These are phyloP conservation scores for Acer campestre DNA, from an alignment of 345 rosid genomes.

Conservation along the genomic window DNA sequence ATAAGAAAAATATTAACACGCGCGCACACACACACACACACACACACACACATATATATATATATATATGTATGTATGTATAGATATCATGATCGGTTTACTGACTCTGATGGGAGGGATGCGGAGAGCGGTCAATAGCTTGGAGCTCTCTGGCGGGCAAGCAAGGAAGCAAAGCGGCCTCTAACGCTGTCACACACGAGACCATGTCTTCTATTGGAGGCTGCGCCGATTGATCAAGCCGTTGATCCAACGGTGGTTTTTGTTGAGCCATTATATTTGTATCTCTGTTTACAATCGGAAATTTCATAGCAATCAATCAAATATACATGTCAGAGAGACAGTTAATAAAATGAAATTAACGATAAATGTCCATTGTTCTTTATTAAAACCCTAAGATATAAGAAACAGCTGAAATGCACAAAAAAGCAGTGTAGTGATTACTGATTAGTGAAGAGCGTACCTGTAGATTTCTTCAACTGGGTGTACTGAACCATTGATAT, in stretches of 20 bases:
- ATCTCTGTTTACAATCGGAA: background rate
- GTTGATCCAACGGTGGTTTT: conserved; percentile 26
- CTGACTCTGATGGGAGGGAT: conserved; percentile 95
- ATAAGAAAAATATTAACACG: background rate
- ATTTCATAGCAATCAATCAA: background rate
- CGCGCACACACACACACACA: too few species aligned
- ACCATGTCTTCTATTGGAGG: conserved; percentile 64
- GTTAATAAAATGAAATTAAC: background rate
- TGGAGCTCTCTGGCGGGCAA: conserved; percentile 98
- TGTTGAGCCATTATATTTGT: conserved; percentile 14
- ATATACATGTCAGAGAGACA: background rate
- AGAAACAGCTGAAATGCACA: too few species aligned
- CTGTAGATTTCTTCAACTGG: too few species aligned
- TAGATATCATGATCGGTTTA: background rate
- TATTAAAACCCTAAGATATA: too few species aligned
- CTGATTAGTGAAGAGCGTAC: too few species aligned
- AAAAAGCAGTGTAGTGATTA: too few species aligned
- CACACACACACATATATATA: too few species aligned
- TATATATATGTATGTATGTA: background rate
- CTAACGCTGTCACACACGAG: conserved; percentile 75
- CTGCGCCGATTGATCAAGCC: conserved; percentile 39
- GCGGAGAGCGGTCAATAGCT: conserved; percentile 94
- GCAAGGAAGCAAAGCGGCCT: conserved; percentile 90
- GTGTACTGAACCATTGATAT: too few species aligned
- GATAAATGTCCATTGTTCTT: too few species aligned